Conservation (phyloP, 163 green algal species). For the Chloroidium sp. region DNA sequence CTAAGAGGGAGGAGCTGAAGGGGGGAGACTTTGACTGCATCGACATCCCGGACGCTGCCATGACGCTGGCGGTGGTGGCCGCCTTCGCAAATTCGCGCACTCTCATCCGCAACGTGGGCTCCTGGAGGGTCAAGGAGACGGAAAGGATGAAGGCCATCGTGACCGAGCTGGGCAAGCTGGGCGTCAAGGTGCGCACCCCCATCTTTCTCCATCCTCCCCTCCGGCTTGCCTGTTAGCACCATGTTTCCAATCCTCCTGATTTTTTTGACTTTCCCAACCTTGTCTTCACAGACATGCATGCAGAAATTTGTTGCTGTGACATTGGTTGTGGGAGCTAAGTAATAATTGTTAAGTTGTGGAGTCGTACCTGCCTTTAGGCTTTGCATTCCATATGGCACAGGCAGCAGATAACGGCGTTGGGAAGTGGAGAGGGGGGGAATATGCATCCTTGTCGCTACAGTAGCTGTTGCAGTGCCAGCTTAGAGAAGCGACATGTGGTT, state of each 20-base stretch:
- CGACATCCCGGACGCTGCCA: constrained; percentile 97
- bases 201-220: neutral
- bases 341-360: too few species aligned
- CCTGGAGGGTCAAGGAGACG: constrained; percentile 96
- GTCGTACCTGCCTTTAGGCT: too few species aligned
- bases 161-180: constrained; percentile 60
- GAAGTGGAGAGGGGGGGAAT: too few species aligned
- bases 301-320: too few species aligned
- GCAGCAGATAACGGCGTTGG: too few species aligned
- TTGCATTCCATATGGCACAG: too few species aligned
- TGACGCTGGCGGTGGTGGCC: constrained; percentile 94
- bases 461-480: too few species aligned
- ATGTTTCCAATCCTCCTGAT: neutral
- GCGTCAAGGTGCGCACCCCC: constrained; percentile 22
- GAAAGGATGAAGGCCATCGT: constrained; percentile 63
- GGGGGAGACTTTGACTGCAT: constrained; percentile 95
- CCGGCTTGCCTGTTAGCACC: neutral
- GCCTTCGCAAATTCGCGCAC: constrained; percentile 85
- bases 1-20: constrained; percentile 55
- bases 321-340: too few species aligned
- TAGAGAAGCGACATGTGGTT: too few species aligned
- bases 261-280: too few species aligned
- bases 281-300: too few species aligned
- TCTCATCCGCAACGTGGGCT: constrained; percentile 89
- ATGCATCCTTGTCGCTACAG: too few species aligned